Conservation (phyloP, 2,329 filamentous ascomycete species). For the Capronia coronata region DNA sequence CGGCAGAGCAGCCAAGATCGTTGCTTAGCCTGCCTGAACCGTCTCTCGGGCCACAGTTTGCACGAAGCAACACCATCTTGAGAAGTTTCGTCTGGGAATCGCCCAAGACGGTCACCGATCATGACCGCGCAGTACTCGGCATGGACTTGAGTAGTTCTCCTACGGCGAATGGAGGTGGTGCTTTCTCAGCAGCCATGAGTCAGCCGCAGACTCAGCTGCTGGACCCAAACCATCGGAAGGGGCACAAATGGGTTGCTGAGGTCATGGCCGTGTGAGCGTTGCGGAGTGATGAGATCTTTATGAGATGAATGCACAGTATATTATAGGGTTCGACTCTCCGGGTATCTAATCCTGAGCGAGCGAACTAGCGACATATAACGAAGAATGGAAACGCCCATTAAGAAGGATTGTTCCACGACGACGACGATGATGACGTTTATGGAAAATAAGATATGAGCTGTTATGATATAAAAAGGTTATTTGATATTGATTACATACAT, state of each 20-base stretch:
- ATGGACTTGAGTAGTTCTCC: not conserved
- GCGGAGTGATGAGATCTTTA: not conserved
- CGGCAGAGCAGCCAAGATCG: not conserved
- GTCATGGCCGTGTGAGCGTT: slow-evolving; percentile 6
- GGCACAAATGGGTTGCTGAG: slow-evolving; percentile 11
- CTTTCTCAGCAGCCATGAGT: not conserved
- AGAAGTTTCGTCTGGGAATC: slow-evolving; percentile 3
- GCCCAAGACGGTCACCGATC: not conserved
- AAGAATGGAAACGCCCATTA: not conserved
- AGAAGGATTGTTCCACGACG: no score
- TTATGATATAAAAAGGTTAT: no score
- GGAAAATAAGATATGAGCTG: no score
- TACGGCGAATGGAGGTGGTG: not conserved
- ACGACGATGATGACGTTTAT: no score
- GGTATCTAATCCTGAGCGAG: not conserved
- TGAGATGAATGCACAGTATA: not conserved
- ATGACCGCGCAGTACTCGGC: not conserved
- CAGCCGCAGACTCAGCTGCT: not conserved
- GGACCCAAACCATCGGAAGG: not conserved
- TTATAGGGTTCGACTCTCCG: no score
- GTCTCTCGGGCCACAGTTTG: slow-evolving; percentile 6
- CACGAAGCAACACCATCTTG: slow-evolving; percentile 4
- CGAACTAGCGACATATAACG: not conserved
- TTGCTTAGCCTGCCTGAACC: slow-evolving; percentile 7
- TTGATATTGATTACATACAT: no score